Conservation (phyloP, 768 basidiomycete species). For the Lactarius quietus region DNA sequence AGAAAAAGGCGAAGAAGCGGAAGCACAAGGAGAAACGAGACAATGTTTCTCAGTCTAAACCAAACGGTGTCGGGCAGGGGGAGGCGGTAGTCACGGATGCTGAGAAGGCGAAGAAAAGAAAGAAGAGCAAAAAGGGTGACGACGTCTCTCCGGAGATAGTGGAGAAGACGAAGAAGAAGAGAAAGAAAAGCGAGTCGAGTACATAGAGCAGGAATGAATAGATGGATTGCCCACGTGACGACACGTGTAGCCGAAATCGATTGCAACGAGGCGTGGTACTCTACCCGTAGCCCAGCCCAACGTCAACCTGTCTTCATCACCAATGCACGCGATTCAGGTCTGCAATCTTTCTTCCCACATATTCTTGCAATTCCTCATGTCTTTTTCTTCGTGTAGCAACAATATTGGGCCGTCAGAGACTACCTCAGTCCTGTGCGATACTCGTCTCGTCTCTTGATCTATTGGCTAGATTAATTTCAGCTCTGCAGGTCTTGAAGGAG, state of each 20-base stretch:
- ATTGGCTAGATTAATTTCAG: slow-evolving; percentile 34
- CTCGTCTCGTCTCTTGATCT: slow-evolving; percentile 24
- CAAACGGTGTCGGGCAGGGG: neutral
- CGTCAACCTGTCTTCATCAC: slow-evolving; percentile 11
- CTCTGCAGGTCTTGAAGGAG: slow-evolving; percentile 82
- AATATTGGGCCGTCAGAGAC: slow-evolving; percentile 91
- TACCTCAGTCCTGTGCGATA: slow-evolving; percentile 82
- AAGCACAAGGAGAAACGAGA: slow-evolving; percentile 23
- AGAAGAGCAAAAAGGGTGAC: slow-evolving; percentile 1
- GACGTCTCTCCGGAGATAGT: neutral
- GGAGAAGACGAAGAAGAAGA: slow-evolving; percentile 14
- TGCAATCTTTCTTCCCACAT: neutral
- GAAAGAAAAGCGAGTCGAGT: neutral
- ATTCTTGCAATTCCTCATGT: neutral
- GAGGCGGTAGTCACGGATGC: neutral
- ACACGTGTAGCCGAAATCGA: slow-evolving; percentile 27
- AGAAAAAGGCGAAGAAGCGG: slow-evolving; percentile 13
- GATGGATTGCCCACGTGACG: slow-evolving; percentile 9
- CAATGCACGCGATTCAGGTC: slow-evolving; percentile 51
- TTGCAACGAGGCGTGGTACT: slow-evolving; percentile 14
- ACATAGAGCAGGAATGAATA: neutral
- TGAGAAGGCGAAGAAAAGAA: neutral
- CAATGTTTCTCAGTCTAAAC: neutral
- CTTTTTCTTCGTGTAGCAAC: slow-evolving; percentile 49
- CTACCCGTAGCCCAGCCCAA: slow-evolving; percentile 19